phyloP scores from a whole-genome alignment of 2,329 filamentous ascomycete species.

The Calonectria multiphialidica region DNA sequence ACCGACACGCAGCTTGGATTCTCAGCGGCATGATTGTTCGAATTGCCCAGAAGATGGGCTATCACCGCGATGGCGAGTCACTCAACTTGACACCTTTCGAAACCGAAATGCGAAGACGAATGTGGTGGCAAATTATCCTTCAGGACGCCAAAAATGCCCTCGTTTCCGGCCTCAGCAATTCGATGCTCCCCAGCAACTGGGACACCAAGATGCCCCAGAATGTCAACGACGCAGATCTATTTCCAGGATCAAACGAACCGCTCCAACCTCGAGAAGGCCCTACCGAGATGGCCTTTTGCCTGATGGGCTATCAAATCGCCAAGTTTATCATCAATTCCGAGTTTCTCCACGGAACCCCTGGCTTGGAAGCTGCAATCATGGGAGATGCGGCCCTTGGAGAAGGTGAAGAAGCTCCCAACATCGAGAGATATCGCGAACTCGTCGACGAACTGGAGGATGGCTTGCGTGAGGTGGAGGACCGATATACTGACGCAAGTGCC shows the following conservation, averaged over 20 bases:
- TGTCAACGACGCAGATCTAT: conserved; percentile 70
- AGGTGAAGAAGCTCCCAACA: conserved; percentile 43
- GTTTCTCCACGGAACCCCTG: conserved; percentile 54
- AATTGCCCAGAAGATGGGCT: conserved; percentile 76
- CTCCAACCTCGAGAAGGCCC: conserved; percentile 66
- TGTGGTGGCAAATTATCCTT: conserved; percentile 76
- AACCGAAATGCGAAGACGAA: conserved; percentile 74
- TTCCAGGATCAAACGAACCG: conserved; percentile 64
- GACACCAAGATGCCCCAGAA: conserved; percentile 69
- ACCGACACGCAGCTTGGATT: conserved; percentile 71
- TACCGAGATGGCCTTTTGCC: conserved; percentile 71
- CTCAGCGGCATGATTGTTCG: conserved; percentile 71
- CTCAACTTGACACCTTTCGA: conserved; percentile 72
- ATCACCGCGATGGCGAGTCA: conserved; percentile 71
- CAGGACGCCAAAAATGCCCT: conserved; percentile 69
- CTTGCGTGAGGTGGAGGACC: conserved; percentile 60
- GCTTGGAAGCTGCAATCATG: conserved; percentile 63
- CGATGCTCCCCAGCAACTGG: conserved; percentile 64
- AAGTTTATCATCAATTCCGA: conserved; percentile 62
- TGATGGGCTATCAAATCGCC: conserved; percentile 63
- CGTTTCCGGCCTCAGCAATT: conserved; percentile 67
- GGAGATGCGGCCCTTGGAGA: conserved; percentile 51
- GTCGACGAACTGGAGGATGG: conserved; percentile 57
- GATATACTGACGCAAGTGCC: conserved; percentile 63
- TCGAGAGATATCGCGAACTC: conserved; percentile 57